Evolutionary conservation across 768 basidiomycete genomes (phyloP).

Genomic region (Suillus brevipes): DNA sequence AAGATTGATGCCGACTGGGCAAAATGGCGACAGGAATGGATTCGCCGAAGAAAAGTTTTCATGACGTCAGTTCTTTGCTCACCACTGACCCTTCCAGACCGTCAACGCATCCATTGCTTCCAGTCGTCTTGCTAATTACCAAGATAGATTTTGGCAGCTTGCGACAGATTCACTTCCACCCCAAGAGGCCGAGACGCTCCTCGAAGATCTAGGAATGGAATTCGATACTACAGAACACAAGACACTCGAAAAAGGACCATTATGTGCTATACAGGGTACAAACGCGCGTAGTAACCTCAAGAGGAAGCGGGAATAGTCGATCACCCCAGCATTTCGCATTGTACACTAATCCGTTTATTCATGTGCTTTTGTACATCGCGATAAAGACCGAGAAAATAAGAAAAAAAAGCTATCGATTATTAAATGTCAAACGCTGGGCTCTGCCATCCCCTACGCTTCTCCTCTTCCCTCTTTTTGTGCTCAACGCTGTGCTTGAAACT

Average conservation of each 20-base stretch:
- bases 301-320: slow-evolving; percentile 45
- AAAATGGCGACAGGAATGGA: slow-evolving; percentile 83
- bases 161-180: slow-evolving; percentile 68
- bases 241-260: slow-evolving; percentile 59
- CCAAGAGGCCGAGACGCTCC: slow-evolving; percentile 61
- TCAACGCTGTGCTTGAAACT: slow-evolving; percentile 47
- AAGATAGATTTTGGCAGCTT: slow-evolving; percentile 69
- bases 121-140: slow-evolving; percentile 2
- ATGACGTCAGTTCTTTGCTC: slow-evolving; percentile 26
- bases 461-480: slow-evolving; percentile 41
- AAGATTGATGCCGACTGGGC: slow-evolving; percentile 72
- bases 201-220: slow-evolving; percentile 83
- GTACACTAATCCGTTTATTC: not conserved
- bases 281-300: slow-evolving; percentile 43
- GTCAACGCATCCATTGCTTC: not conserved
- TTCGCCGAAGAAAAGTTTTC: slow-evolving; percentile 72
- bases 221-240: slow-evolving; percentile 71
- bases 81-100: not conserved
- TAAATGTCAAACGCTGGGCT: slow-evolving; percentile 47
- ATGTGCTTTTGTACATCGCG: not conserved
- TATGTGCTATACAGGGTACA: slow-evolving; percentile 43
- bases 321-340: not conserved
- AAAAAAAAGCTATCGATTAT: too few species aligned
- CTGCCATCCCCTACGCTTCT: slow-evolving; percentile 44
- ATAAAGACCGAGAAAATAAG: not conserved